Evolutionary conservation across 768 basidiomycete genomes (phyloP), one percentile per base, ranked within the genome.

Genomic region (Clitopilus hobsonii): DNA sequence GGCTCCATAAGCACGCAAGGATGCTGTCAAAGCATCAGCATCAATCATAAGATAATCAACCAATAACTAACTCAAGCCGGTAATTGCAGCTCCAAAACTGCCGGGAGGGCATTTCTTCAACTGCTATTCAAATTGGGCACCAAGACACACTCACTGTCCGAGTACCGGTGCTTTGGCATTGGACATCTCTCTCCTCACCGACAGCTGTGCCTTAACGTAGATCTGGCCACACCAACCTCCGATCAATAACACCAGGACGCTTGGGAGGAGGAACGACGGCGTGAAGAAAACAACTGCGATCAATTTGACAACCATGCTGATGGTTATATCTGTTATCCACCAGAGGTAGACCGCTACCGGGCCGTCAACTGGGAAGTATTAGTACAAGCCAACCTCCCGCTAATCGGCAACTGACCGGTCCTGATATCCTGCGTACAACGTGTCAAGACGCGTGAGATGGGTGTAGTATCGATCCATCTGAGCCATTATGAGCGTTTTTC

Each of bases 341-440:
- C 54, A 62, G 5, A 77, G 60, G 18, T 58, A 61, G 38, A 62
- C 61, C 1, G 70, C 52, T 16, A 78, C 60, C 0, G 65, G 57
- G 2, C 69, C 64, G 63, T 92, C 89, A 36, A 91, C 74, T 55
- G 79, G 73, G 45, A 77, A n/a, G n/a, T n/a, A n/a, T n/a, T n/a
- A n/a, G n/a, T n/a, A n/a, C n/a, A n/a, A n/a, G n/a, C n/a, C n/a
- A n/a, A n/a, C n/a, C n/a, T n/a, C n/a, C n/a, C n/a, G n/a, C n/a
- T n/a, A n/a, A n/a, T n/a, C n/a, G n/a, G n/a, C n/a, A n/a, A n/a
- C n/a, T n/a, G n/a, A 69, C 66, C 69, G 54, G 69, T 62, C 38
- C 80, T 71, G 20, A 88, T 85, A 62, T 89, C 87, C 53, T 85
- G 80, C 1, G 86, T 88, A 63, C 82, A 82, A 51, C 86, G 76